Base-by-base conservation (phyloP, 108 stramenopile genomes). In the Licmophora abbreviata region DNA sequence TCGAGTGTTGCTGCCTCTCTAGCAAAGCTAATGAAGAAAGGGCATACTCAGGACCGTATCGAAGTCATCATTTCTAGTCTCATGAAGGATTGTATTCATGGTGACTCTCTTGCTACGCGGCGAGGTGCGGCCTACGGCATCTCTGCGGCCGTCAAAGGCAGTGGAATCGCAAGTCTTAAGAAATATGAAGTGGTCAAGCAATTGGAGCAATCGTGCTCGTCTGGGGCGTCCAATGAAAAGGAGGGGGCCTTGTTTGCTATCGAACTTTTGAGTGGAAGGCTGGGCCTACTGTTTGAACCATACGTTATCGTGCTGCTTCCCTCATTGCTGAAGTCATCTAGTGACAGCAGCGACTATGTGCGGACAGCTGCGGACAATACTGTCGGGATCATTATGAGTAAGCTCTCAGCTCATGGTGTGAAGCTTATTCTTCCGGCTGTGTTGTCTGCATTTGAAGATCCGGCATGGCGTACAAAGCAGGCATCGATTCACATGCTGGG, bases 231-330 rank as follows among this genome's bases (percentile, higher is more conserved):
- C 9, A 69, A 51, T 12, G 68, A 64, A 33, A 93, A 95, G 46
- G 94, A 99, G 56, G 99, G 99, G 20, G 76, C 93, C n/a, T 68
- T 99, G 15, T 92, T 95, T 61, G 87, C 88, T 2, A 89, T 99
- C 46, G 97, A 98, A 60, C 73, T 89, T 9, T 69, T 98, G 30
- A 93, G 93, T 57, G 65, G 56, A 12, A 59, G 91, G 2, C 73
- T 99, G 21, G 96, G 92, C 20, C 69, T 98, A 29, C 83, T 99
- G 5, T 99, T 99, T 58, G 99, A 99, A 78, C 99, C 99, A 0
- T 99, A 99, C 56, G 93, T 99, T 28, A 97, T 98, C 30, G 92
- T 91, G 8, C 68, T 99, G 6, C 76, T 99, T 0, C 95, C 96
- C 26, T 71, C 90, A n/a, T 77, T 99, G 33, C 74, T 99, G 30